Percentiles rank a stretch among this genome's conserved stretches.
These are phyloP conservation scores for Ceratobasidium sp. DNA, from an alignment of 1,284 basidiomycete genomes.

Conservation along the genomic window DNA sequence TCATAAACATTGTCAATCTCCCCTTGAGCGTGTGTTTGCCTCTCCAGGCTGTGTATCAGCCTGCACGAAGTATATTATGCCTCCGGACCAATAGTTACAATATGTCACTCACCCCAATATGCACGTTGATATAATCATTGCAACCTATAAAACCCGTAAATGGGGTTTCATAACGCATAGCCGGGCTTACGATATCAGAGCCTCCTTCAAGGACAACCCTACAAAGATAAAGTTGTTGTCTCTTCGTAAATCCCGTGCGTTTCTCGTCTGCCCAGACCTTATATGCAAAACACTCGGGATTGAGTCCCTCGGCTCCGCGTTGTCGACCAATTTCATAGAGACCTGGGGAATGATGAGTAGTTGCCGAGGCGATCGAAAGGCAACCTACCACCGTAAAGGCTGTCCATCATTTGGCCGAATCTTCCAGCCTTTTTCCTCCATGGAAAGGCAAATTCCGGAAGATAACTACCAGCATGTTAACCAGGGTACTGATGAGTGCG, in stretches of 20 bases:
- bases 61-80: neutral
- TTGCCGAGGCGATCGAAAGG: neutral
- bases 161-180: neutral
- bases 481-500: no score
- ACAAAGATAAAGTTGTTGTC: constrained; percentile 1
- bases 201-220: constrained; percentile 15
- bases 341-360: neutral
- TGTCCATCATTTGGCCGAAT: constrained; percentile 5
- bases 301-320: neutral
- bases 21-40: neutral
- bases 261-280: constrained; percentile 2
- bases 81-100: neutral
- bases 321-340: constrained; percentile 7
- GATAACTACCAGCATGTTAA: no score
- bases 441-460: no score
- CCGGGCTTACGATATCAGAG: constrained; percentile 12
- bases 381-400: constrained; percentile 1
- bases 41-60: neutral
- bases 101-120: constrained; percentile 5
- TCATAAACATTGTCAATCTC: constrained; percentile 27
- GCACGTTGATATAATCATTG: neutral
- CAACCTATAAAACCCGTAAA: neutral
- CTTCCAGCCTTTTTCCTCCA: no score
- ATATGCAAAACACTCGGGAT: constrained; percentile 15
- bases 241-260: neutral